Evolutionary conservation across 441 rosid species (phyloP), one percentile per base, ranked within the genome.

Genomic region (Corymbia citriodora): DNA sequence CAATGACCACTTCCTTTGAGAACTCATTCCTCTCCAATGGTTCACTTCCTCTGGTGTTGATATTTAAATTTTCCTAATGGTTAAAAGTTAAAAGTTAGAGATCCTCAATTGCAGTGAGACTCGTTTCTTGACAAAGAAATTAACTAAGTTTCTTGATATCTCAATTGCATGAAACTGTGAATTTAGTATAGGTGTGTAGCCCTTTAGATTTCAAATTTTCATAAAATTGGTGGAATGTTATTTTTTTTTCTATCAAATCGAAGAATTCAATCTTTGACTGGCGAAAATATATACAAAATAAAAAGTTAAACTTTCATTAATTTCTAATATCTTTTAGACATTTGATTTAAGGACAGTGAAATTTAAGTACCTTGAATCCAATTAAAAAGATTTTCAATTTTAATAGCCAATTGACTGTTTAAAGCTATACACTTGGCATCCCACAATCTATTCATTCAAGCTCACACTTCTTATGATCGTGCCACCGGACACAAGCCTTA

Each of bases 341-440:
- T 33, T 33, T 0, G 0, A 18, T 31, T 9, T 70, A n/a, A 33
- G 25, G 36, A 70, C 4, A 9, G 1, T 33, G 81, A 70, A 16
- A 68, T 68, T 68, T 36, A 68, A 17, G 11, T 8, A 68, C 33
- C 4, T 16, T 12, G 12, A 7, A 31, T 70, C 45, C 7, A 0
- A 9, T 17, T 33, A 17, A 70, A 31, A 33, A 31, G 0, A 33
- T 12, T 63, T 13, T 29, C 17, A 12, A 63, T 3, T 16, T 29
- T 3, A 29, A 27, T 16, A 63, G 70, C 70, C 70, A 13, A 25
- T 29, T 17, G 9, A 63, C 70, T 31, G 12, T 61, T 61, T 29
- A 29, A 8, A 29, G 70, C n/a, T 5, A 7, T 2, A 61, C 15
- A 61, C 0, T 29, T 6, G 68, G 31, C 31, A 29, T 31, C 17